A percentile compares a stretch with the other conserved stretches of the same genome.
phyloP scores from a whole-genome alignment of 805 yeast species.

The Teunomyces panamensis region DNA sequence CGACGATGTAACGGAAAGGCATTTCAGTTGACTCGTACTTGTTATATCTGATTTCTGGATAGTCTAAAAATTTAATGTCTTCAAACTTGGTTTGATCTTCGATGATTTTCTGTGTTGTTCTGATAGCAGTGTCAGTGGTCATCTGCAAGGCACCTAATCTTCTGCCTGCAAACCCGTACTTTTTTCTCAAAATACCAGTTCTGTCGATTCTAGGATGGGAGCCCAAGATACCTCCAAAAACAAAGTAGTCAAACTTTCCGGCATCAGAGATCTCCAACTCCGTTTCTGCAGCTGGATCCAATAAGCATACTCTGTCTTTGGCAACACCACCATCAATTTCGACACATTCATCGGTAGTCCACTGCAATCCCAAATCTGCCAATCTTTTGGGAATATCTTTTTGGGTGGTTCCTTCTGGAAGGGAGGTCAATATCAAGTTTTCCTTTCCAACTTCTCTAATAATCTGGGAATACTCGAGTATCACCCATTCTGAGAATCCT shows the following conservation, averaged over 20 bases:
- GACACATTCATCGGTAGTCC: slow-evolving; percentile 75
- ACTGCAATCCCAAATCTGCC: slow-evolving; percentile 62
- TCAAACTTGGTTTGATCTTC: slow-evolving; percentile 57
- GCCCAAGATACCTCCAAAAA: slow-evolving; percentile 95
- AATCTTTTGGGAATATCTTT: slow-evolving; percentile 63
- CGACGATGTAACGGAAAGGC: slow-evolving; percentile 91
- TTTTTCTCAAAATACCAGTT: slow-evolving; percentile 79
- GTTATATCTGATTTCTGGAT: slow-evolving; percentile 87
- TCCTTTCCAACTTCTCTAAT: slow-evolving; percentile 77
- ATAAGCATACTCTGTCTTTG: slow-evolving; percentile 62
- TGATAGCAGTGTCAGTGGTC: slow-evolving; percentile 97
- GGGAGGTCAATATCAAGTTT: slow-evolving; percentile 72
- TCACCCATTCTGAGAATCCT: slow-evolving; percentile 96
- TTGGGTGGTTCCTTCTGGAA: slow-evolving; percentile 61
- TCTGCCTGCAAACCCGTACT: slow-evolving; percentile 83
- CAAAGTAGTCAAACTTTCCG: slow-evolving; percentile 72
- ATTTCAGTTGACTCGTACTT: slow-evolving; percentile 92
- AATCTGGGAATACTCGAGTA: slow-evolving; percentile 79
- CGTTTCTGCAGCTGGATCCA: slow-evolving; percentile 81
- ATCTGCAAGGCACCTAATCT: slow-evolving; percentile 85
- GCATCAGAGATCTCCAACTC: slow-evolving; percentile 75
- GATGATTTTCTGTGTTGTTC: slow-evolving; percentile 84
- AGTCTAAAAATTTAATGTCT: slow-evolving; percentile 80
- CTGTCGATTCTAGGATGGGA: slow-evolving; percentile 93
- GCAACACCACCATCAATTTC: slow-evolving; percentile 46